Evolutionary conservation across 139 green algal genomes (phyloP), one percentile per base, ranked within the genome.

Genomic region (Chlorella sp.): DNA sequence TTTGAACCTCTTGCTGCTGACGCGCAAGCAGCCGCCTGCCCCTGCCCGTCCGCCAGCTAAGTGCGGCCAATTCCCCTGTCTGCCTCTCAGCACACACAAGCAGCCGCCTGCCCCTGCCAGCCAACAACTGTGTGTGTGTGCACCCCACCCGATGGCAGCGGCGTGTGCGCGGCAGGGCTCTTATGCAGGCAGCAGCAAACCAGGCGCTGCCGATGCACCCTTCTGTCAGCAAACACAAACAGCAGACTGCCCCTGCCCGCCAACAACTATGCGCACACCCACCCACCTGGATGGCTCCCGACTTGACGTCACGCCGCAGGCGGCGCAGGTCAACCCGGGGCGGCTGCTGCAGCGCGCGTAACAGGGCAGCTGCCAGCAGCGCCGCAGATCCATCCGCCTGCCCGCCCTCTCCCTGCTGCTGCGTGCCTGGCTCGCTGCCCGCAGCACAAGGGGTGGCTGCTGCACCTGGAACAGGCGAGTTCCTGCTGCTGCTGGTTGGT

Each of bases 301-400:
- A 48, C 73, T 91, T 91, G 57, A 91, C 79, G 16, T 91, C 88
- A 22, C 80, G 48, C 21, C 88, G 78, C 34, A 91, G 57, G 22
- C 77, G 69, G n/a, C 71, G 69, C 22, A 91, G 11, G 36, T 91
- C 88, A 21, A 83, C 79, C 0, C 22, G n/a, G 4, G 88, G 88
- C n/a, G 87, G 87, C 40, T 30, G 48, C n/a, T 15, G 36, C 88
- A 83, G 57, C 69, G 48, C 0, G 57, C 71, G 40, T 80, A 42
- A 48, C 80, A 91, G 53, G 57, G 57, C 57, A 1, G 34, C 57
- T 0, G 60, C 86, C 76, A 90, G 76, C 36, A 37, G 16, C 61
- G 34, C 86, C 7, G 75, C 73, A 2, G 18, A 26, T 3, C 42
- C 69, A 32, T 9, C 73, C 34, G 14, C 30, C 69, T 53, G 21